Percentiles rank a stretch among this genome's conserved stretches.
Evolutionary conservation across 2,329 filamentous ascomycete species (phyloP).

Genomic region (Colletotrichum sp.): DNA sequence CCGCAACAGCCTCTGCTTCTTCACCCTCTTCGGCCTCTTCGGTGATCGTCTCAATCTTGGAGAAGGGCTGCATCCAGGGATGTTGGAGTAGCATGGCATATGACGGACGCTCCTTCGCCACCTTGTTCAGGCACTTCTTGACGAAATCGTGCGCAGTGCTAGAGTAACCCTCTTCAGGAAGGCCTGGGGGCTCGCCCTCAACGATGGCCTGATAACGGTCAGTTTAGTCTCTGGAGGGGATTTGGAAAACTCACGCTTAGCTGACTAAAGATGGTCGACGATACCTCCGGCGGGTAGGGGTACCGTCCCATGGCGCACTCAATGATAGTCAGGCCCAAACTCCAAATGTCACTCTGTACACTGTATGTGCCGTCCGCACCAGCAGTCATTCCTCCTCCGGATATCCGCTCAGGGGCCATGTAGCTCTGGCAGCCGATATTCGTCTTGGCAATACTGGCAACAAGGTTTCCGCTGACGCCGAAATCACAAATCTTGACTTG

Average conservation of each 20-base stretch:
- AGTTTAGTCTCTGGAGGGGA: conserved; percentile 6
- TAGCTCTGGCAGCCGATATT: conserved; percentile 99
- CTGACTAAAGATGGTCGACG: conserved; percentile 98
- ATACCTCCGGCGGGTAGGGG: conserved; percentile 95
- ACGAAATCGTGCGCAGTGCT: conserved; percentile 86
- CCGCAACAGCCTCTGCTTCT: conserved; percentile 45
- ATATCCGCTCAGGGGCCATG: conserved; percentile 97
- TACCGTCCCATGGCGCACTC: conserved; percentile 95
- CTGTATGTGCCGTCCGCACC: conserved; percentile 87
- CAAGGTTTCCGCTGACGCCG: conserved; percentile 93
- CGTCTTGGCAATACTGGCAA: conserved; percentile 96
- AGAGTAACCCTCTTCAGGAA: conserved; percentile 81
- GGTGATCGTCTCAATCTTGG: conserved; percentile 75
- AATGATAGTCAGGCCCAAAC: conserved; percentile 89
- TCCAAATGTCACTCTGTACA: conserved; percentile 98
- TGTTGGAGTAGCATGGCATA: conserved; percentile 90
- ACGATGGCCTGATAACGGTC: conserved; percentile 79
- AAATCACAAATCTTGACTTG: conserved; percentile 99
- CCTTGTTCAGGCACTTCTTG: conserved; percentile 87
- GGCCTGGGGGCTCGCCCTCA: conserved; percentile 89
- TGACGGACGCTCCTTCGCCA: conserved; percentile 88
- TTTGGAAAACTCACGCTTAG: conserved; percentile 74
- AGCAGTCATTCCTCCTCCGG: conserved; percentile 79
- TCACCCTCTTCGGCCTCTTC: conserved; percentile 72
- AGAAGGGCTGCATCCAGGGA: conserved; percentile 80